Evolutionary conservation across 2,329 filamentous ascomycete genomes (phyloP), one percentile per base, ranked within the genome.

Genomic region (Chalara sp.): DNA sequence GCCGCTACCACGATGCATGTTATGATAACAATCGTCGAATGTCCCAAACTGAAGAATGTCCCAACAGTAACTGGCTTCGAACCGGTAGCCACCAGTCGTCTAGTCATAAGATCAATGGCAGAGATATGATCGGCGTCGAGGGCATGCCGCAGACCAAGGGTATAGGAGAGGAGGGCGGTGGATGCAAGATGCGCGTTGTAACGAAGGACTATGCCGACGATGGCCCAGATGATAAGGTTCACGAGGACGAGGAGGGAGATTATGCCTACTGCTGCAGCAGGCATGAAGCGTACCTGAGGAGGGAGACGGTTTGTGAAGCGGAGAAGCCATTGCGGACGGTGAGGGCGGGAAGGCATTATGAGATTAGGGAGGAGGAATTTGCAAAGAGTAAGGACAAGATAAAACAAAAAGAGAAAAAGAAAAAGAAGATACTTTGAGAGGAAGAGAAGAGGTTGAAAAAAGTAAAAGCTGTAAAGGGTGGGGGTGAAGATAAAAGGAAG

Each of bases 101-200:
- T 80, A 1, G 93, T 97, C 84, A 95, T 95, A 37, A 97, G 79
- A 69, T 97, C 92, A 62, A 97, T 99, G 56, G 91, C 92, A 61
- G 53, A 61, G 57, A 88, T 88, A 65, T 97, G 93, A 69, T 97
- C 92, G n/a, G 92, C 93, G 64, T 97, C 93, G 43, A 97, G 81
- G n/a, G 92, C 92, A 74, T 97, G 92, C 40, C 92, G 85, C 7
- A 97, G 78, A 3, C 92, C 92, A 10, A 97, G 79, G 0, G 89
- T 89, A 68, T 95, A 96, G 31, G 90, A 85, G 1, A 96, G 78
- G 2, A 91, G 83, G 1, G 90, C 89, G 2, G 90, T 85, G 1
- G 87, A 87, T 48, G 91, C 81, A 55, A 96, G 77, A 1, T 76
- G 71, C 0, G 79, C 74, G 65, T 80, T 48, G 59, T 72, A 75